Conservation (phyloP, 495 filamentous ascomycete genomes). For the Aspergillus heteromorphus region DNA sequence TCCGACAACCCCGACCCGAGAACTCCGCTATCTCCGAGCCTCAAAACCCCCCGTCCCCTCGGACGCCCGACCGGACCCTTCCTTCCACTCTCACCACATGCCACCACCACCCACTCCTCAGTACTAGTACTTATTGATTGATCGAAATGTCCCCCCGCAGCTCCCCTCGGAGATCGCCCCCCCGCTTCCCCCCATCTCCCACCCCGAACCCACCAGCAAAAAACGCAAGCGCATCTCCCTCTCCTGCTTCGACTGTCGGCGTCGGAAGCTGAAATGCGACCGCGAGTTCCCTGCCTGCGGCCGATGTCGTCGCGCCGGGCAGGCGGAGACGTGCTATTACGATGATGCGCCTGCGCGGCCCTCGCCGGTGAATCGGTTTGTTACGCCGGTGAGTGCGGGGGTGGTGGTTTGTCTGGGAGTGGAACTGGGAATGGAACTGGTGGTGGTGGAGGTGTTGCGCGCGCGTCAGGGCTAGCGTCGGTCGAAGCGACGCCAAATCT, state of each 20-base stretch:
- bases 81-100: too few species aligned
- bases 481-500: background rate
- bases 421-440: too few species aligned
- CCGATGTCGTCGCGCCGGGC: slow-evolving; percentile 25
- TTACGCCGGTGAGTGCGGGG: background rate
- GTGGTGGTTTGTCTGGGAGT: too few species aligned
- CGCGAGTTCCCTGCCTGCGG: slow-evolving; percentile 28
- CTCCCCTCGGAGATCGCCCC: background rate
- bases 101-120: too few species aligned
- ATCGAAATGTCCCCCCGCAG: background rate
- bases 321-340: slow-evolving; percentile 20
- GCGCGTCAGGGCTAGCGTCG: background rate
- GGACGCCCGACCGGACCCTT: background rate
- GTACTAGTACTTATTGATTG: too few species aligned
- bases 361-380: background rate
- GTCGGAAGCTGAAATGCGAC: slow-evolving; percentile 34
- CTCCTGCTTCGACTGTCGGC: slow-evolving; percentile 31
- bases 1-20: too few species aligned
- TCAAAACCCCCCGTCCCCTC: background rate
- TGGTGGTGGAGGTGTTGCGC: background rate
- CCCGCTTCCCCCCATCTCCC: background rate
- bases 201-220: background rate
- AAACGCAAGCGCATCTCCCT: slow-evolving; percentile 18
- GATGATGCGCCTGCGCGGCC: background rate
- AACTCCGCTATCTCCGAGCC: background rate